Conservation (phyloP, 495 filamentous ascomycete species). For the Talaromyces wortmannii region DNA sequence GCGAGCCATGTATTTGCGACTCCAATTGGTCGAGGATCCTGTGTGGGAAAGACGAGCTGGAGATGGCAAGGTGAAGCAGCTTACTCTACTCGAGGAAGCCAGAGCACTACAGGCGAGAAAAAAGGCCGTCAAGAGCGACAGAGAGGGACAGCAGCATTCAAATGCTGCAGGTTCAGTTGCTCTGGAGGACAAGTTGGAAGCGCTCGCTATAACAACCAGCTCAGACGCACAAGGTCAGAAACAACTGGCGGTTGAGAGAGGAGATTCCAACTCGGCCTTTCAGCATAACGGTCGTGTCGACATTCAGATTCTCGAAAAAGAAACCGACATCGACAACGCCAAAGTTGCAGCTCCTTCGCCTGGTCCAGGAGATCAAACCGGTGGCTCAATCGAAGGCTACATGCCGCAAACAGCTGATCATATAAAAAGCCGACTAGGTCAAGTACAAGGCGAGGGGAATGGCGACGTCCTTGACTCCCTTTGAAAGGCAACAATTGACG, state of each 20-base stretch:
- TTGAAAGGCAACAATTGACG: constrained; percentile 6
- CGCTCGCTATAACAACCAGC: not conserved
- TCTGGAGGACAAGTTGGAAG: not conserved
- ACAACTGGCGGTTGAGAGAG: constrained; percentile 42
- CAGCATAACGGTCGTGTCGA: constrained; percentile 24
- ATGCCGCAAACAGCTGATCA: constrained; percentile 16
- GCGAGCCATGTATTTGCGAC: constrained; percentile 73
- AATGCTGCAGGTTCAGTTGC: not conserved
- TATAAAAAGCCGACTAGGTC: not conserved
- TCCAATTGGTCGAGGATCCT: constrained; percentile 73
- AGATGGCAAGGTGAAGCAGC: constrained; percentile 22
- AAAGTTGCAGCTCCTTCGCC: constrained; percentile 16
- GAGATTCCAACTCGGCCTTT: constrained; percentile 24
- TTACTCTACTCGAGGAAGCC: constrained; percentile 50
- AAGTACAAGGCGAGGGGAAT: not conserved
- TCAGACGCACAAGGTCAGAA: not conserved
- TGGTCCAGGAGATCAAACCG: constrained; percentile 27
- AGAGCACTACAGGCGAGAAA: constrained; percentile 13
- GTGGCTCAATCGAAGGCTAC: constrained; percentile 42
- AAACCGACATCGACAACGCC: constrained; percentile 7
- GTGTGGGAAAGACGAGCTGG: constrained; percentile 62
- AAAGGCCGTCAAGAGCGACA: constrained; percentile 5
- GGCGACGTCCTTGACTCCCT: constrained; percentile 30
- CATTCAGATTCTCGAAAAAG: constrained; percentile 34
- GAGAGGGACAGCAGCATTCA: not conserved